Evolutionary conservation across 2,329 filamentous ascomycete genomes (phyloP), one percentile per base, ranked within the genome.

Genomic region (Calonectria montana): DNA sequence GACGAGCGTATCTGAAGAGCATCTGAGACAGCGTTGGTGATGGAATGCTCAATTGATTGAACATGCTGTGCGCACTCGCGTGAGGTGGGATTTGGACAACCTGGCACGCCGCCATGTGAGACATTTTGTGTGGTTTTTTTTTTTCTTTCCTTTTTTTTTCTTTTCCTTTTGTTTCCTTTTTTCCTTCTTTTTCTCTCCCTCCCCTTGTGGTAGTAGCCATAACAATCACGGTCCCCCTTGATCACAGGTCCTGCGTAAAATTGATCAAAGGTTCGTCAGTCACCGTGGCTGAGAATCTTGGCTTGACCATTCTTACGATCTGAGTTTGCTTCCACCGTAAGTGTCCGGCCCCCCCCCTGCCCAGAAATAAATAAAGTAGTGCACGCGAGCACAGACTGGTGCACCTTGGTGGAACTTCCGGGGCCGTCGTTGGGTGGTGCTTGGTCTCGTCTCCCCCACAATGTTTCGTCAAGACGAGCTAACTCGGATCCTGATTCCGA

Each of bases 401-500:
- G 53, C 53, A 39, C 53, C 53, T 39, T 39, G 53, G 53, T 59
- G 53, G 31, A 37, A 39, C 53, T 59, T 15, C 53, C 53, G 53
- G 53, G 53, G 23, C 21, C 53, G 35, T 59, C 53, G 53, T 13
- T 18, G 9, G 53, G 29, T 25, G 15, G 53, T 12, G 29, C 50
- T 37, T 39, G 53, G 53, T 18, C 21, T 59, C 53, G 21, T 39
- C 53, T 39, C 53, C 53, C 43, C 53, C 53, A 59, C 53, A 59
- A 59, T 59, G 53, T 59, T 59, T 59, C 53, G 53, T 39, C 31
- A 59, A 59, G 25, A 59, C 53, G 35, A 59, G 53, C 53, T 59
- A 59, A 9, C 31, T 59, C 53, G 53, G 53, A 37, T 37, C 35
- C 18, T 37, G 23, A 21, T 37, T 35, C 53, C 53, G 53, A 59